These are phyloP conservation scores for Garcileccinum viscosum DNA, from an alignment of 1,284 basidiomycete genomes.

Conservation along the genomic window DNA sequence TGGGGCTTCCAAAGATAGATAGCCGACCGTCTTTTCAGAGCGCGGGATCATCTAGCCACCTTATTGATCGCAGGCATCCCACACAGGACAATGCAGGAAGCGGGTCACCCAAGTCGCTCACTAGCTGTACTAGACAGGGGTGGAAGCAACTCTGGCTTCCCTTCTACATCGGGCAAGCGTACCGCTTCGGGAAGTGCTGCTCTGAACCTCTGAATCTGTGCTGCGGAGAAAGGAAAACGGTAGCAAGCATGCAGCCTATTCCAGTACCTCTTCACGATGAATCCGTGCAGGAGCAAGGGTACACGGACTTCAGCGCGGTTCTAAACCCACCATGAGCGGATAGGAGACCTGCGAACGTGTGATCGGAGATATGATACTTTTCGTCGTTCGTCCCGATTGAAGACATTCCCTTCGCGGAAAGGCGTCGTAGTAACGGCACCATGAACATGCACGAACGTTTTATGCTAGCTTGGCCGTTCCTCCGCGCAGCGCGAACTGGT, in stretches of 20 bases:
- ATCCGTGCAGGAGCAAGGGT: conserved; percentile 18
- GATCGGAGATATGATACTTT: conserved; percentile 46
- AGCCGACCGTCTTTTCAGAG: neutral
- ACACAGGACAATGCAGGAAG: conserved; percentile 14
- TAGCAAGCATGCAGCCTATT: conserved; percentile 23
- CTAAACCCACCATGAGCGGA: conserved; percentile 56
- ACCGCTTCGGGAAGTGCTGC: conserved; percentile 18
- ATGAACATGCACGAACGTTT: conserved; percentile 1
- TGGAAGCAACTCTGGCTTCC: conserved; percentile 27
- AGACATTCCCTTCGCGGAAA: conserved; percentile 15
- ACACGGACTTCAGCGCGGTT: conserved; percentile 8
- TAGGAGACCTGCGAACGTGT: conserved; percentile 36
- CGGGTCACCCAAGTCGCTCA: neutral
- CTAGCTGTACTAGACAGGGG: conserved; percentile 25
- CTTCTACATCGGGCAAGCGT: conserved; percentile 20
- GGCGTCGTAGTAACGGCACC: conserved; percentile 5
- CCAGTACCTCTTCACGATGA: conserved; percentile 16
- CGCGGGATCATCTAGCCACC: conserved; percentile 16
- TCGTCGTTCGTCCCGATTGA: conserved; percentile 25
- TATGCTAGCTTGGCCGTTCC: conserved; percentile 2
- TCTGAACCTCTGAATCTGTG: conserved; percentile 21
- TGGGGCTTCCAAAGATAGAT: neutral
- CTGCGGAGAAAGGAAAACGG: conserved; percentile 5
- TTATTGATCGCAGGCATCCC: conserved; percentile 7
- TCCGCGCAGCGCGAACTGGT: conserved; percentile 15